Percentiles rank a stretch among this genome's conserved stretches.
These are phyloP conservation scores for Cinnamomum chago DNA, from an alignment of 164 flowering plant species.

Conservation along the genomic window DNA sequence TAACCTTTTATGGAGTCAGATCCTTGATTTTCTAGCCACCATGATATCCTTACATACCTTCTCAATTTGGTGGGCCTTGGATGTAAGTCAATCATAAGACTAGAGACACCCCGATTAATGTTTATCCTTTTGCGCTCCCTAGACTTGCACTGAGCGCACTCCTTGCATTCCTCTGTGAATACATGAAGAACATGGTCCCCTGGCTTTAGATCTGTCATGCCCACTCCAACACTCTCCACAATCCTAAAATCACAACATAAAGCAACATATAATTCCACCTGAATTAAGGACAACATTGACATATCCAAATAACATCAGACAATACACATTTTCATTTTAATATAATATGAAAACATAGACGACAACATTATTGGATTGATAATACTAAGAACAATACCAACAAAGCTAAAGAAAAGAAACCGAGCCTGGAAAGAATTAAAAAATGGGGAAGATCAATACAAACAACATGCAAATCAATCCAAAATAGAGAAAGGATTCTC, in stretches of 20 bases:
- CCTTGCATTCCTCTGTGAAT: slow-evolving; percentile 62
- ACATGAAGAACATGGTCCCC: slow-evolving; percentile 69
- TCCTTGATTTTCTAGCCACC: no score
- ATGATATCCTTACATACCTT: no score
- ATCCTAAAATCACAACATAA: slow-evolving; percentile 23
- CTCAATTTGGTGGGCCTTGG: no score
- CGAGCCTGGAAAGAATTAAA: background rate
- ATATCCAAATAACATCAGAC: no score
- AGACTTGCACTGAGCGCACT: slow-evolving; percentile 56
- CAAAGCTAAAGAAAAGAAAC: background rate
- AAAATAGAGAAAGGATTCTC: background rate
- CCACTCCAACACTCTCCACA: slow-evolving; percentile 64
- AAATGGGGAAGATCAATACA: background rate
- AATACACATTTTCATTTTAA: no score
- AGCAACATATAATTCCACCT: background rate
- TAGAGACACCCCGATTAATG: slow-evolving; percentile 46
- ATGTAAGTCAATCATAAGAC: no score
- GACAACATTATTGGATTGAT: no score
- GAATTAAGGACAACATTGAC: no score
- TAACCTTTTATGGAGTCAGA: no score
- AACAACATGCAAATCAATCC: slow-evolving; percentile 9
- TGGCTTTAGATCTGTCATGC: slow-evolving; percentile 41
- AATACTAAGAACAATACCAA: no score
- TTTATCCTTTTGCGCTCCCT: slow-evolving; percentile 59
- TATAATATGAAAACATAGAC: no score